These are phyloP conservation scores for Calonectria montana DNA, from an alignment of 2,329 filamentous ascomycete genomes.

Conservation along the genomic window DNA sequence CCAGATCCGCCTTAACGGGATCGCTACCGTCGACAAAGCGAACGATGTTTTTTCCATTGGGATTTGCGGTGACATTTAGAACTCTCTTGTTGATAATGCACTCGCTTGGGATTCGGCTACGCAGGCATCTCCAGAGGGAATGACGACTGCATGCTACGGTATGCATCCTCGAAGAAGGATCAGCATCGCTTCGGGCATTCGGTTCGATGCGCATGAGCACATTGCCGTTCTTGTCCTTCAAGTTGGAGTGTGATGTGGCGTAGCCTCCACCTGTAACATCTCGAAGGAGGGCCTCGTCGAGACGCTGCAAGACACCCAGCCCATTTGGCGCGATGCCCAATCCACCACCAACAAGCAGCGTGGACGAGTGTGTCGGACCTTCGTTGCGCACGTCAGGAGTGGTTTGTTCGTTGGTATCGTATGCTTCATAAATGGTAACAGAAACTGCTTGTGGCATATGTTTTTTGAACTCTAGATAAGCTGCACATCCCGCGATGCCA, in stretches of 20 bases:
- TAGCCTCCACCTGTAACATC: conserved; percentile 39
- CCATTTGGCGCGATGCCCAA: conserved; percentile 40
- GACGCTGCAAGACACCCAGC: conserved; percentile 37
- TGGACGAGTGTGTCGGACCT: conserved; percentile 37
- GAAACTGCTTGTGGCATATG: conserved; percentile 25
- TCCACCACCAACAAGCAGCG: conserved; percentile 39
- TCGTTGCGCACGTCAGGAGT: conserved; percentile 28
- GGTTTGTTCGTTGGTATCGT: conserved; percentile 33
- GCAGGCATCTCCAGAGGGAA: conserved; percentile 37
- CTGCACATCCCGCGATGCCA: conserved; percentile 40
- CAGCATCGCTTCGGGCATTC: neutral
- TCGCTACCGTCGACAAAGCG: conserved; percentile 36
- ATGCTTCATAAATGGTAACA: conserved; percentile 42
- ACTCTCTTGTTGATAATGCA: conserved; percentile 38
- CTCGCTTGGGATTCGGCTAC: conserved; percentile 32
- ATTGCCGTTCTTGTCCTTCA: conserved; percentile 39
- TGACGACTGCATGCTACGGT: conserved; percentile 39
- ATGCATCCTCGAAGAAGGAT: conserved; percentile 23
- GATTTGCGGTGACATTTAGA: conserved; percentile 25
- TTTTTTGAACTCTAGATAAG: conserved; percentile 39
- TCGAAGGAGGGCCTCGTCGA: conserved; percentile 35
- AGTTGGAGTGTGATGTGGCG: conserved; percentile 31
- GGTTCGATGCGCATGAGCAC: conserved; percentile 34
- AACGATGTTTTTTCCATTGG: conserved; percentile 29
- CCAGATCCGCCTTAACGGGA: conserved; percentile 35